These are phyloP conservation scores for Phytophthora sojae DNA, from an alignment of 352 stramenopile genomes.

Conservation along the genomic window DNA sequence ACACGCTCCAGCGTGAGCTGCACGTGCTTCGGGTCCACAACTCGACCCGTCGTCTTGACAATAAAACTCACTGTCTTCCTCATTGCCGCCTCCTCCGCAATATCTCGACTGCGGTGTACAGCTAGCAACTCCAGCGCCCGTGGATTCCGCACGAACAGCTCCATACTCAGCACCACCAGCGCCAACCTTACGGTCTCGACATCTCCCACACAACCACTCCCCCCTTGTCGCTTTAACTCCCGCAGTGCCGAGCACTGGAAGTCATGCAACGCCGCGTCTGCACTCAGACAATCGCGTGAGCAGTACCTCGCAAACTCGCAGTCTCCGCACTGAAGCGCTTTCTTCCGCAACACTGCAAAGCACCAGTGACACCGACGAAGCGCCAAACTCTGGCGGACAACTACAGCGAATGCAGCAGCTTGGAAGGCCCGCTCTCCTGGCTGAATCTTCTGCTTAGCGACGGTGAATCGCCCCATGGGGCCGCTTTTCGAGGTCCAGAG, in stretches of 20 bases:
- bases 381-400: constrained; percentile 44
- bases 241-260: constrained; percentile 53
- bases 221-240: constrained; percentile 15
- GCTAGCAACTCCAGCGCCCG: constrained; percentile 38
- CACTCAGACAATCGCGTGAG: constrained; percentile 51
- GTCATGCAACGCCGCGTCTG: constrained; percentile 56
- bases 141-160: constrained; percentile 51
- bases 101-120: constrained; percentile 10
- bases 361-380: constrained; percentile 67
- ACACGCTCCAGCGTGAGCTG: constrained; percentile 47
- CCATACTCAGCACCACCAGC: constrained; percentile 67
- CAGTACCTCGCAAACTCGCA: constrained; percentile 68
- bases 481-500: constrained; percentile 31
- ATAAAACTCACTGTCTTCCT: constrained; percentile 17
- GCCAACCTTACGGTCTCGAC: constrained; percentile 56
- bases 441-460: constrained; percentile 36
- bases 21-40: constrained; percentile 39
- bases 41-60: constrained; percentile 11
- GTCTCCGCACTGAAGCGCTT: constrained; percentile 57
- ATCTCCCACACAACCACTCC: constrained; percentile 20
- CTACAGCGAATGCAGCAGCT: constrained; percentile 61
- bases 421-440: constrained; percentile 42
- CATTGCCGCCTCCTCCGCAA: constrained; percentile 3
- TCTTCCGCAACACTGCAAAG: constrained; percentile 51
- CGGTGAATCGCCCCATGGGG: constrained; percentile 43